Percentiles rank a stretch among this genome's conserved stretches.
These are phyloP conservation scores for Phytopythium helicoides DNA, from an alignment of 352 stramenopile genomes.

Conservation along the genomic window DNA sequence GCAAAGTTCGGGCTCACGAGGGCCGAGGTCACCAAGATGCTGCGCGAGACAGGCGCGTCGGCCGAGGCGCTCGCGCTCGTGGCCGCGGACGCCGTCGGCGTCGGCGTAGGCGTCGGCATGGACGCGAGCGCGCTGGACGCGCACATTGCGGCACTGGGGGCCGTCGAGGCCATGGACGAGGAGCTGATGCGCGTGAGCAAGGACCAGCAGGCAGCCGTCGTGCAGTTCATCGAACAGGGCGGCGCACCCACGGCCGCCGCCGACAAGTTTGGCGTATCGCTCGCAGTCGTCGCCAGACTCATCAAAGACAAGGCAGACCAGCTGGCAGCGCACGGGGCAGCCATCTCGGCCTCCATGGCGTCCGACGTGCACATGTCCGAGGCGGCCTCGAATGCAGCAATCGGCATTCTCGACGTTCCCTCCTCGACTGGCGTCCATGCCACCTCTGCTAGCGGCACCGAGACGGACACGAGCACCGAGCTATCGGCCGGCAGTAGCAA, in stretches of 20 bases:
- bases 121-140: conserved; percentile 7
- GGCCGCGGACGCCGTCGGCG: neutral
- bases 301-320: conserved; percentile 45
- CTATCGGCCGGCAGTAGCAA: neutral
- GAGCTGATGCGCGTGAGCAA: conserved; percentile 33
- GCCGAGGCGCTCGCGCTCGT: neutral
- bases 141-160: neutral
- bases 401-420: too few relatives aligned
- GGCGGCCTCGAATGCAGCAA: too few relatives aligned
- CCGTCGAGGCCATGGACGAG: neutral
- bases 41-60: conserved; percentile 15
- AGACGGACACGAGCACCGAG: neutral
- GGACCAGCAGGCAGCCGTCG: conserved; percentile 50
- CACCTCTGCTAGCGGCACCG: neutral
- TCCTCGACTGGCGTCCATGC: too few relatives aligned
- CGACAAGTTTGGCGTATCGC: conserved; percentile 55
- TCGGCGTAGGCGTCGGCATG: neutral
- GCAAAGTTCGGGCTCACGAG: conserved; percentile 27
- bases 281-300: conserved; percentile 56
- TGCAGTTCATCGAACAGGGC: conserved; percentile 53
- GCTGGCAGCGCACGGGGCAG: conserved; percentile 18
- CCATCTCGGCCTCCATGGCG: neutral
- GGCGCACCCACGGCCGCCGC: conserved; percentile 43
- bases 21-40: conserved; percentile 19
- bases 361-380: too few relatives aligned